These are phyloP conservation scores for Aspergillus sergii DNA, from an alignment of 2,329 filamentous ascomycete species.

Conservation along the genomic window DNA sequence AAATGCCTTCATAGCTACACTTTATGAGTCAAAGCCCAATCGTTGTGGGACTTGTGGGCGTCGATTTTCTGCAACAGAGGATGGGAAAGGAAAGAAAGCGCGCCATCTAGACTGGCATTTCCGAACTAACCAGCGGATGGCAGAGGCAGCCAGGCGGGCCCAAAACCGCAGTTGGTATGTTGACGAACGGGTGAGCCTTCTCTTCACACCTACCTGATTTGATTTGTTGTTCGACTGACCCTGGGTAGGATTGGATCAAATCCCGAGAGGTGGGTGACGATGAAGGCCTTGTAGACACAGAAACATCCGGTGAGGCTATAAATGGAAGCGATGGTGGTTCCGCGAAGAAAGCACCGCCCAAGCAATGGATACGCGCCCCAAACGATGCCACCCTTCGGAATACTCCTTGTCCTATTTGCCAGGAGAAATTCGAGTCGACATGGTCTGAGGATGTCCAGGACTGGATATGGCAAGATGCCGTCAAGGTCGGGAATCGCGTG, in stretches of 20 bases:
- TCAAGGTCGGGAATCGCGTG: constrained; percentile 74
- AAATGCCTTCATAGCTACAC: constrained; percentile 69
- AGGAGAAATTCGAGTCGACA: constrained; percentile 89
- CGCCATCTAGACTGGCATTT: constrained; percentile 99
- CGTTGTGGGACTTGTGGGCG: constrained; percentile 91
- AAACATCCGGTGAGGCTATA: constrained; percentile 43
- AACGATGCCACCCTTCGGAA: constrained; percentile 74
- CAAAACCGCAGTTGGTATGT: constrained; percentile 95
- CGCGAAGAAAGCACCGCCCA: constrained; percentile 59
- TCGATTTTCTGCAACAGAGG: constrained; percentile 75
- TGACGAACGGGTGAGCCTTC: constrained; percentile 71
- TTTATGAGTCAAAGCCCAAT: constrained; percentile 82
- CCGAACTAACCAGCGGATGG: constrained; percentile 84
- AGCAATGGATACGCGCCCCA: constrained; percentile 79
- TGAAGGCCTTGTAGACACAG: constrained; percentile 46
- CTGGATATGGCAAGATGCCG: constrained; percentile 93
- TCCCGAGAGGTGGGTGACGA: constrained; percentile 78
- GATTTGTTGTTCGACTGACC: constrained; percentile 11
- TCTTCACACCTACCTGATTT: not conserved
- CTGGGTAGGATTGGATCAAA: constrained; percentile 78
- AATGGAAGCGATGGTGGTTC: constrained; percentile 42
- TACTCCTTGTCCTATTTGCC: constrained; percentile 87
- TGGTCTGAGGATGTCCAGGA: constrained; percentile 94
- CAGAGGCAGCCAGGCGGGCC: constrained; percentile 80
- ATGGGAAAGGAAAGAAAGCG: constrained; percentile 82